Evolutionary conservation across 2,329 filamentous ascomycete genomes (phyloP), one percentile per base, ranked within the genome.

Genomic region (Pseudogymnoascus sp.): DNA sequence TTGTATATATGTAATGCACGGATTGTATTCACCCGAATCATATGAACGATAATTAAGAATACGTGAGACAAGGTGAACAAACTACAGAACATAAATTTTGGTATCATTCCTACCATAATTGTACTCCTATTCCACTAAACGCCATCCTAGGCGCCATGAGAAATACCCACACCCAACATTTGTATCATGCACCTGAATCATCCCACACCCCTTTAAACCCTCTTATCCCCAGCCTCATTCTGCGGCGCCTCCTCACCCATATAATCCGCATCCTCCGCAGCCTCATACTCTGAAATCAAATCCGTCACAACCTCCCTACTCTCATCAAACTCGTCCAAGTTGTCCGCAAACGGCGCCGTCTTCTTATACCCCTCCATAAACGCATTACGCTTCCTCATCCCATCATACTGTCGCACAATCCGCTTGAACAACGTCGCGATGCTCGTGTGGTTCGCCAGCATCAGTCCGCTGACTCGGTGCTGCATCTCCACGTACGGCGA

Each of bases 311-410:
- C 93, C 70, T 94, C 88, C 66, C 90, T 85, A 34, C 94, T 90
- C 74, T 97, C 92, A 72, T 99, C 95, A 69, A 99, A 99, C 74
- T 99, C 93, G 67, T 89, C 84, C 41, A 99, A 78, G 43, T 92
- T 94, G 66, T 97, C 93, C 0, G 90, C 81, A 74, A 99, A 99
- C 1, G 92, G 91, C 0, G 91, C 88, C 63, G 96, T 95, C 74
- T 94, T 94, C 77, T 96, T 97, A 77, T 99, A 99, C 54, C 86
- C 86, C 69, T 99, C 94, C 70, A 99, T 82, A 75, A 97, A 99
- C 58, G 94, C 94, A 73, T 97, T 97, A 59, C 93, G 89, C 76
- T 97, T 97, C 62, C 94, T 84, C 79, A 99, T 88, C 25, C 89
- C 87, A 69, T 96, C 92, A 75, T 97, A 99, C 72, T 96, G 93